phyloP scores from a whole-genome alignment of 192 early-diverging fungal genomes.

The Spinellus fusiger region DNA sequence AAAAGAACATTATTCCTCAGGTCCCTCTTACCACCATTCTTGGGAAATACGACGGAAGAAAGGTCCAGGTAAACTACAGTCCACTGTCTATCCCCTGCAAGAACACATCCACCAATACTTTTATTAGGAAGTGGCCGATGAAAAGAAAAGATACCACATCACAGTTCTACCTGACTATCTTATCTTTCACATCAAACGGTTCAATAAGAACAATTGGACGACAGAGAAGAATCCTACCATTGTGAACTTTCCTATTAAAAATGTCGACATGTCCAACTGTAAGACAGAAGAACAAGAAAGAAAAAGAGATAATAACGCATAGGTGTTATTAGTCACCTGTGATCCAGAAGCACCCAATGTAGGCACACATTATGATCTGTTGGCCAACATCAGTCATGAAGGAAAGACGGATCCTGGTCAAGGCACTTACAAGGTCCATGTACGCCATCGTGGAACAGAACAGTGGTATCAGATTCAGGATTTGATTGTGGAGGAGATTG shows the following conservation, averaged over 20 bases:
- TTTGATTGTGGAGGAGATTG: slow-evolving; percentile 84
- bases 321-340: slow-evolving; percentile 32
- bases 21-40: slow-evolving; percentile 77
- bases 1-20: slow-evolving; percentile 90
- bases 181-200: slow-evolving; percentile 88
- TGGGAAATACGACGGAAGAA: slow-evolving; percentile 78
- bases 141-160: slow-evolving; percentile 67
- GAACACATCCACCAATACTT: no score
- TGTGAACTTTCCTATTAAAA: slow-evolving; percentile 89
- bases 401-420: slow-evolving; percentile 63
- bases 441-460: slow-evolving; percentile 68
- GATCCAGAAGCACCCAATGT: slow-evolving; percentile 39
- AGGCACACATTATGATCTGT: slow-evolving; percentile 68
- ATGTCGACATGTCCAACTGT: slow-evolving; percentile 81
- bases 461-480: slow-evolving; percentile 97
- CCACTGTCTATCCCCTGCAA: background rate
- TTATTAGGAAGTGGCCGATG: slow-evolving; percentile 45
- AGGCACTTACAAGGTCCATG: slow-evolving; percentile 78
- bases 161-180: slow-evolving; percentile 76
- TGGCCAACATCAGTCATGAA: slow-evolving; percentile 90
- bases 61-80: slow-evolving; percentile 53
- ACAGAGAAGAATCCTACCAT: slow-evolving; percentile 95
- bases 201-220: slow-evolving; percentile 78
- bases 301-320: background rate
- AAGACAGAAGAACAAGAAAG: slow-evolving; percentile 14